Conservation (phyloP, 352 stramenopile species). For the Phytophthora meadii region DNA sequence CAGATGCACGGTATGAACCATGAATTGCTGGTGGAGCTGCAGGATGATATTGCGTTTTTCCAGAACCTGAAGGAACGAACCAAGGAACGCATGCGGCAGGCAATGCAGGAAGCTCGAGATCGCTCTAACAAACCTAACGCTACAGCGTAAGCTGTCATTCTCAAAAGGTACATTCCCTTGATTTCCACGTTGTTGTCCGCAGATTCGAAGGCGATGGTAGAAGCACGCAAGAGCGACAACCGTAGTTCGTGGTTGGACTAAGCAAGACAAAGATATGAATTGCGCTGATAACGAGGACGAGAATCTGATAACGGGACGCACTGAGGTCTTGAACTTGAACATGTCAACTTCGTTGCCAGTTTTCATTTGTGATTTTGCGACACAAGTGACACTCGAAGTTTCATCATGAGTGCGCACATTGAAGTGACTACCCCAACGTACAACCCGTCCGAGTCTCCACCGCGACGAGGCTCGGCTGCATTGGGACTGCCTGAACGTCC, state of each 20-base stretch:
- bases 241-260: constrained; percentile 4
- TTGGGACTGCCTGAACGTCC: constrained; percentile 37
- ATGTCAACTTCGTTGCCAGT: constrained; percentile 16
- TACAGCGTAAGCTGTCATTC: constrained; percentile 31
- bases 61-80: constrained; percentile 67
- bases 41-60: constrained; percentile 83
- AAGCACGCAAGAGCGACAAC: background rate
- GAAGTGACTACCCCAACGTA: constrained; percentile 57
- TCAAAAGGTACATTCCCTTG: background rate
- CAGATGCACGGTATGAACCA: constrained; percentile 58
- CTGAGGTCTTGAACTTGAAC: constrained; percentile 21
- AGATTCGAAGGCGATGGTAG: background rate
- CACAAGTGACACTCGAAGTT: background rate
- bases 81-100: constrained; percentile 72
- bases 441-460: constrained; percentile 38
- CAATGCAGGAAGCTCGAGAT: constrained; percentile 56
- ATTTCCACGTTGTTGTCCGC: constrained; percentile 1
- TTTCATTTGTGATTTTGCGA: constrained; percentile 27
- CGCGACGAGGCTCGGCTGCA: constrained; percentile 22
- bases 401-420: constrained; percentile 31
- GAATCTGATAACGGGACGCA: constrained; percentile 32
- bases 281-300: background rate
- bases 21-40: constrained; percentile 63
- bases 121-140: constrained; percentile 35
- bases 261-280: background rate